Evolutionary conservation across 768 basidiomycete genomes (phyloP).

Genomic region (Agrocybe pediades): DNA sequence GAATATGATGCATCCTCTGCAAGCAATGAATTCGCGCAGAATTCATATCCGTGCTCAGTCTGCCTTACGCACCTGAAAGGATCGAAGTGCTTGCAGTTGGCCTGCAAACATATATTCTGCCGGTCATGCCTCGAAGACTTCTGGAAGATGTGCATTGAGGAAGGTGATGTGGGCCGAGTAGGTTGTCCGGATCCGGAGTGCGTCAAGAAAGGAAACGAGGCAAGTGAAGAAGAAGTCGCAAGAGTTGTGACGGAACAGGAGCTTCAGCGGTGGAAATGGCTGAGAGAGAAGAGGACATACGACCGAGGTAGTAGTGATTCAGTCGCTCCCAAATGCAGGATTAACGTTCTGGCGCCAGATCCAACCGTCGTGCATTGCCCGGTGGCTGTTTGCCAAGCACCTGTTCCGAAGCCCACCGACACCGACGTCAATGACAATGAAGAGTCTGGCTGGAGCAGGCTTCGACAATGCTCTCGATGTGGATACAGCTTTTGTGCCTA

Average conservation of each 20-base stretch:
- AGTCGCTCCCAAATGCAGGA: slow-evolving; percentile 8
- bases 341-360: slow-evolving; percentile 4
- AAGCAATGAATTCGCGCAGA: slow-evolving; percentile 57
- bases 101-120: slow-evolving; percentile 83
- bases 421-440: slow-evolving; percentile 45
- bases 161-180: slow-evolving; percentile 76
- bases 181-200: slow-evolving; percentile 83
- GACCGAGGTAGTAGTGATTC: slow-evolving; percentile 57
- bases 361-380: slow-evolving; percentile 77
- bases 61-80: slow-evolving; percentile 79
- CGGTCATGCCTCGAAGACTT: slow-evolving; percentile 77
- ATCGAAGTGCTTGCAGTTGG: slow-evolving; percentile 66
- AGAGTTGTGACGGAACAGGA: slow-evolving; percentile 68
- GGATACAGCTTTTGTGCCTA: slow-evolving; percentile 81
- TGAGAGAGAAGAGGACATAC: slow-evolving; percentile 68
- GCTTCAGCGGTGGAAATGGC: slow-evolving; percentile 74
- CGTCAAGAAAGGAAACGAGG: slow-evolving; percentile 63
- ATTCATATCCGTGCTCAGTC: slow-evolving; percentile 72
- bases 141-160: slow-evolving; percentile 79
- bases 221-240: slow-evolving; percentile 71
- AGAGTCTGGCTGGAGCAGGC: slow-evolving; percentile 67
- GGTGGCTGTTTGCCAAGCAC: slow-evolving; percentile 76
- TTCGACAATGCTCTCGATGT: slow-evolving; percentile 73
- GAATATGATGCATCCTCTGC: slow-evolving; percentile 49
- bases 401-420: slow-evolving; percentile 60